phyloP scores from a whole-genome alignment of 768 basidiomycete species.

The Thelephora ganbajun region DNA sequence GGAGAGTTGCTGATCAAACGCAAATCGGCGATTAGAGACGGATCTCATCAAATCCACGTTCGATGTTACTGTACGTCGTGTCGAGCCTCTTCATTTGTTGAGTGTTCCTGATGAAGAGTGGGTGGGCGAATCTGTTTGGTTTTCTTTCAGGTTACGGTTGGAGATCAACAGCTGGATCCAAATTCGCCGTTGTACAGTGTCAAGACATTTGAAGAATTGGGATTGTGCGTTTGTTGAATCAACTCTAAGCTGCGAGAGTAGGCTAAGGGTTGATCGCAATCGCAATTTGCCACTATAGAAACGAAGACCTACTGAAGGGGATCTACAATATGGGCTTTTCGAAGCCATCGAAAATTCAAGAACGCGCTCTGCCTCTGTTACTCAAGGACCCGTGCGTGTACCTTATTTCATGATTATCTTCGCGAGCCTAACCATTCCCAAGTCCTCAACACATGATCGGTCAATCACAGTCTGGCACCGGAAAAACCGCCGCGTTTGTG shows the following conservation, averaged over 20 bases:
- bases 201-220: conserved; percentile 92
- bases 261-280: conserved; percentile 3
- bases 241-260: conserved; percentile 54
- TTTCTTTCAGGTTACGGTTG: conserved; percentile 68
- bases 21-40: conserved; percentile 9
- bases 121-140: conserved; percentile 2
- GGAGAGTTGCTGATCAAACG: conserved; percentile 12
- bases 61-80: conserved; percentile 55
- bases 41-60: conserved; percentile 72
- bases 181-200: conserved; percentile 92
- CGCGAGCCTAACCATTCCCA: not conserved
- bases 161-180: conserved; percentile 90
- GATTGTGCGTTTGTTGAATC: conserved; percentile 49
- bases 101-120: not conserved
- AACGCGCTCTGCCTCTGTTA: conserved; percentile 85
- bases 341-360: conserved; percentile 98
- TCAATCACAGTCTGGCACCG: conserved; percentile 97
- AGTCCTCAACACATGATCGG: conserved; percentile 99
- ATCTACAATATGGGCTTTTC: conserved; percentile 92
- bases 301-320: conserved; percentile 82
- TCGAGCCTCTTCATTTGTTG: not conserved
- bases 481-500: conserved; percentile 97
- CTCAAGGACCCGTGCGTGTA: conserved; percentile 72
- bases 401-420: not conserved
- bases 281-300: conserved; percentile 26